phyloP scores from a whole-genome alignment of 768 basidiomycete genomes.

The Pleurotus eryngii region DNA sequence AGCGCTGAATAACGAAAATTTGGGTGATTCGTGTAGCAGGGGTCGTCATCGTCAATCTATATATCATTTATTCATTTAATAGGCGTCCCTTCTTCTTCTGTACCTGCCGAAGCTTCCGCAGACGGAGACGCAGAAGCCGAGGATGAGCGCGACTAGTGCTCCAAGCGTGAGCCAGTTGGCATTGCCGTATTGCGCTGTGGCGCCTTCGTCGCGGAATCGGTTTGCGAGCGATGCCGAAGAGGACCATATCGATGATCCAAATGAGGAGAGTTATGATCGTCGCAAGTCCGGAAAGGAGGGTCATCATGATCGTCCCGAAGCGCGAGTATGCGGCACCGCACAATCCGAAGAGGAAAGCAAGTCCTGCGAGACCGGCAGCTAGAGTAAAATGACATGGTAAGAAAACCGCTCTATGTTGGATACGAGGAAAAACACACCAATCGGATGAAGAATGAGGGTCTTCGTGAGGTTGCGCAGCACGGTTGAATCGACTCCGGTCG shows the following conservation, averaged over 20 bases:
- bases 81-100: slow-evolving; percentile 34
- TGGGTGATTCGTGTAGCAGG: background rate
- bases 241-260: slow-evolving; percentile 76
- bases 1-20: no score
- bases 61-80: slow-evolving; percentile 6
- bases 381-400: slow-evolving; percentile 1
- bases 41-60: background rate
- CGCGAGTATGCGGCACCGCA: slow-evolving; percentile 66
- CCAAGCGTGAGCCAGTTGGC: slow-evolving; percentile 82
- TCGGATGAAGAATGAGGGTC: slow-evolving; percentile 75
- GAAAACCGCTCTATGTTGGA: background rate
- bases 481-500: slow-evolving; percentile 38
- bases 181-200: slow-evolving; percentile 63
- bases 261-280: slow-evolving; percentile 63
- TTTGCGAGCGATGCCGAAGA: slow-evolving; percentile 71
- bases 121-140: slow-evolving; percentile 64
- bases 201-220: slow-evolving; percentile 47
- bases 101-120: slow-evolving; percentile 71
- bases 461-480: slow-evolving; percentile 69
- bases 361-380: slow-evolving; percentile 61
- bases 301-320: slow-evolving; percentile 74
- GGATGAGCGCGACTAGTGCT: slow-evolving; percentile 60
- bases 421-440: slow-evolving; percentile 44
- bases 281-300: slow-evolving; percentile 62
- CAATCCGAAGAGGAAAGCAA: slow-evolving; percentile 66